Conservation (phyloP, 768 basidiomycete species). For the Trametes cubensis region DNA sequence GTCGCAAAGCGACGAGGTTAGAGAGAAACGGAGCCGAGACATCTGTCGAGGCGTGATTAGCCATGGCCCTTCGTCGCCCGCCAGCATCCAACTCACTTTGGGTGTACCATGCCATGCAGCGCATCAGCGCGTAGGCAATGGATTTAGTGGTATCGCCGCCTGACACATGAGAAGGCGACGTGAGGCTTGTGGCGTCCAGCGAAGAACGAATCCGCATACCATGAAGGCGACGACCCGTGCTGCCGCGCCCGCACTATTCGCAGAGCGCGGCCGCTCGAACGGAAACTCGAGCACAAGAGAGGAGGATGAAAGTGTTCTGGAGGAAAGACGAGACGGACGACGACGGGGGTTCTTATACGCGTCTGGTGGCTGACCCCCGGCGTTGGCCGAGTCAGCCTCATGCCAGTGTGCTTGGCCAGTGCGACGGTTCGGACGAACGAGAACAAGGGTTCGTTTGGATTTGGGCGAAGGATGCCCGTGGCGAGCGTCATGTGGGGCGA, state of each 20-base stretch:
- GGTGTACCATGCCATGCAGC: no score
- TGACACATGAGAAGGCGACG: no score
- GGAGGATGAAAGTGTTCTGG: slow-evolving; percentile 1
- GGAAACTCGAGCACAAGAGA: slow-evolving; percentile 1
- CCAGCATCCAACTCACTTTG: no score
- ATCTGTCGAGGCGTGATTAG: no score
- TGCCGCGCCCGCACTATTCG: background rate
- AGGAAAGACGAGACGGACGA: slow-evolving; percentile 4
- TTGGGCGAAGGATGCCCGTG: background rate
- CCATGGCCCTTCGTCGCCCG: no score
- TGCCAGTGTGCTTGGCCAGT: background rate
- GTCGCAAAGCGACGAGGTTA: no score
- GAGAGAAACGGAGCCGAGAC: no score
- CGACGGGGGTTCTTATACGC: slow-evolving; percentile 8
- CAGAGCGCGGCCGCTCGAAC: slow-evolving; percentile 6
- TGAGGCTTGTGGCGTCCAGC: background rate
- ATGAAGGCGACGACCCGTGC: background rate
- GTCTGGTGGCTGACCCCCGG: background rate
- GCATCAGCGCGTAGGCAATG: no score
- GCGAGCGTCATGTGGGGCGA: background rate
- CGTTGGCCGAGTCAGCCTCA: background rate
- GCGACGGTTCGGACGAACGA: background rate
- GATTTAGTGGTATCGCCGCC: no score
- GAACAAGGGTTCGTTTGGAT: background rate
- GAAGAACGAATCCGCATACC: background rate